phyloP scores from a whole-genome alignment of 208 protist species.

The Histomonas meleagridis region DNA sequence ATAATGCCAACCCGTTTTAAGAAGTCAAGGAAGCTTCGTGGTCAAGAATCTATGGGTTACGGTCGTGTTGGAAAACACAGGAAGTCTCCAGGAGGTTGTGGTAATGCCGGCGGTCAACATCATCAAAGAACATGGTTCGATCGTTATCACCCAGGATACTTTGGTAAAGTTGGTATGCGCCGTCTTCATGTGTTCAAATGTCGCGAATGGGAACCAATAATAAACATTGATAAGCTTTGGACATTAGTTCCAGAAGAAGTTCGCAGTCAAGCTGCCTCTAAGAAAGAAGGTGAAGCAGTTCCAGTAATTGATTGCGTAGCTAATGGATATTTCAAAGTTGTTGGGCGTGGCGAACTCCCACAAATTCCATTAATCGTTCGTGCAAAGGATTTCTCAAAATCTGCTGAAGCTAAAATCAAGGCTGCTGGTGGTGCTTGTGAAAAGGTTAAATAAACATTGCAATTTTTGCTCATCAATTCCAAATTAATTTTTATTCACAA shows the following conservation, averaged over 20 bases:
- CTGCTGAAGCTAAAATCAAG: slow-evolving; percentile 98
- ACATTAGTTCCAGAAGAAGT: slow-evolving; percentile 78
- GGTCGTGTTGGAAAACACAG: slow-evolving; percentile 85
- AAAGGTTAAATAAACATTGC: slow-evolving; percentile 18
- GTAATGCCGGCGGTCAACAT: slow-evolving; percentile 98
- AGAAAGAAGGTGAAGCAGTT: slow-evolving; percentile 66
- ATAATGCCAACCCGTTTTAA: slow-evolving; percentile 46
- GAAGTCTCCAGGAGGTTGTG: slow-evolving; percentile 96
- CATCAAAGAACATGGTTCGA: slow-evolving; percentile 97
- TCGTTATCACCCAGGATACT: slow-evolving; percentile 95
- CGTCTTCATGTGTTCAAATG: slow-evolving; percentile 83
- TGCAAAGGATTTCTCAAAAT: slow-evolving; percentile 91
- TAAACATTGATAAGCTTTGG: slow-evolving; percentile 97
- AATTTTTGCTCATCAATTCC: too few species aligned
- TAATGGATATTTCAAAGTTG: slow-evolving; percentile 95
- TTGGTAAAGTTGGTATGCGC: slow-evolving; percentile 99
- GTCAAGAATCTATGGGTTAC: slow-evolving; percentile 51
- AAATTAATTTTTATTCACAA: too few species aligned
- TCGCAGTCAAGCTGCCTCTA: slow-evolving; percentile 56
- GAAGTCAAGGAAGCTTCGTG: slow-evolving; percentile 54
- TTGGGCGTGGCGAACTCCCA: slow-evolving; percentile 91
- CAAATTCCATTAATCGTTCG: slow-evolving; percentile 92
- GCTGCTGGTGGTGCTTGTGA: slow-evolving; percentile 73
- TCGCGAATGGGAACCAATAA: slow-evolving; percentile 74
- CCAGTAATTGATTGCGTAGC: slow-evolving; percentile 90